Conservation (phyloP, 2,329 filamentous ascomycete genomes). For the Rhynchosporium agropyri region DNA sequence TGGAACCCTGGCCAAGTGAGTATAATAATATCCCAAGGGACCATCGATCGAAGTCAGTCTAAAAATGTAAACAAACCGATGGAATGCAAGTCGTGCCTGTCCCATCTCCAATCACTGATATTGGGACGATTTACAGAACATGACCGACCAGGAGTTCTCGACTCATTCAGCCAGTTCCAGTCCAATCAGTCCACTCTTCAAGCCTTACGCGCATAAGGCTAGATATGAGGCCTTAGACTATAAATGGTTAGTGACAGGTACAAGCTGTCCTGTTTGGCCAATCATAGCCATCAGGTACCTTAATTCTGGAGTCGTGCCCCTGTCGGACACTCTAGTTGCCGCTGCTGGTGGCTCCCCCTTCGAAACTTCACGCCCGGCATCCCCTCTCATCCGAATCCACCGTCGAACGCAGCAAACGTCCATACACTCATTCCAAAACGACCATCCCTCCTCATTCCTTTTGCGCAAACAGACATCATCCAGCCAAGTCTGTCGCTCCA, state of each 20-base stretch:
- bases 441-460: conserved; percentile 1
- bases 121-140: background rate
- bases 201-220: conserved; percentile 7
- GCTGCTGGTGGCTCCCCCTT: background rate
- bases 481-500: conserved; percentile 8
- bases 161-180: too few relatives aligned
- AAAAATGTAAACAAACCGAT: too few relatives aligned
- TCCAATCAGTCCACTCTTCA: background rate
- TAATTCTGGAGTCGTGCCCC: conserved; percentile 3
- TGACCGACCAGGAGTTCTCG: background rate
- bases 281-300: conserved; percentile 6
- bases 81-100: too few relatives aligned
- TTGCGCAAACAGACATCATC: conserved; percentile 8
- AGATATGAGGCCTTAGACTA: background rate
- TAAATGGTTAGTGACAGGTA: conserved; percentile 9
- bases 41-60: too few relatives aligned
- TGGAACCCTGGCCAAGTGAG: too few relatives aligned
- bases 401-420: conserved; percentile 9
- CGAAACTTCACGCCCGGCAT: conserved; percentile 4
- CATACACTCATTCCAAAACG: conserved; percentile 16
- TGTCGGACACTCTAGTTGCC: conserved; percentile 4
- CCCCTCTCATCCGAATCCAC: conserved; percentile 11
- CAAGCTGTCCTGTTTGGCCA: background rate
- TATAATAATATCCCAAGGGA: too few relatives aligned
- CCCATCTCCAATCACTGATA: background rate